phyloP scores from a whole-genome alignment of 352 stramenopile species.

The Phytophthora sp. region DNA sequence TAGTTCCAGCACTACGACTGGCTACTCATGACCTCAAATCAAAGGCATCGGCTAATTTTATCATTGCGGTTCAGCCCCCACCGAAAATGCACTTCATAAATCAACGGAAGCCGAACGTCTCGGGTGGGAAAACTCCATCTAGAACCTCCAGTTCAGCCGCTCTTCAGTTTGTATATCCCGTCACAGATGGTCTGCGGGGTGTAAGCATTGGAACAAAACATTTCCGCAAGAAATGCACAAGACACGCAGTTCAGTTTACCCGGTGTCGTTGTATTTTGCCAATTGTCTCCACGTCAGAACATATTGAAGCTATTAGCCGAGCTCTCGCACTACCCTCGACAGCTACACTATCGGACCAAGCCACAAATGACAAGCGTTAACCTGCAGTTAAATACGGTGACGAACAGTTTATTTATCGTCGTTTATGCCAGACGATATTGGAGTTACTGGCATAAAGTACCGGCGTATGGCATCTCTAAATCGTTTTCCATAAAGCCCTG shows the following conservation, averaged over 20 bases:
- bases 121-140: not conserved
- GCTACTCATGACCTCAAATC: slow-evolving; percentile 60
- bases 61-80: slow-evolving; percentile 54
- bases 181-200: slow-evolving; percentile 54
- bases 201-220: slow-evolving; percentile 53
- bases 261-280: slow-evolving; percentile 70
- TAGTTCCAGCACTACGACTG: slow-evolving; percentile 54
- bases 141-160: not conserved
- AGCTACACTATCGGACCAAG: slow-evolving; percentile 12
- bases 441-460: slow-evolving; percentile 98
- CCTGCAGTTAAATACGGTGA: not conserved
- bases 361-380: not conserved
- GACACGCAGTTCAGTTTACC: slow-evolving; percentile 60
- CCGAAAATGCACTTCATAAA: slow-evolving; percentile 56
- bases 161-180: slow-evolving; percentile 46
- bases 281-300: slow-evolving; percentile 53
- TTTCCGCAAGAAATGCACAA: slow-evolving; percentile 65
- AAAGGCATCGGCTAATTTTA: slow-evolving; percentile 37
- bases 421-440: slow-evolving; percentile 62
- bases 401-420: slow-evolving; percentile 46
- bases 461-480: slow-evolving; percentile 95
- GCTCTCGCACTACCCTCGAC: slow-evolving; percentile 40
- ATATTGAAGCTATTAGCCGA: slow-evolving; percentile 58
- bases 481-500: slow-evolving; percentile 95
- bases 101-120: slow-evolving; percentile 2